Base-by-base conservation (phyloP, 192 early-diverging fungal species). In the Phlyctochytrium arcticum region DNA sequence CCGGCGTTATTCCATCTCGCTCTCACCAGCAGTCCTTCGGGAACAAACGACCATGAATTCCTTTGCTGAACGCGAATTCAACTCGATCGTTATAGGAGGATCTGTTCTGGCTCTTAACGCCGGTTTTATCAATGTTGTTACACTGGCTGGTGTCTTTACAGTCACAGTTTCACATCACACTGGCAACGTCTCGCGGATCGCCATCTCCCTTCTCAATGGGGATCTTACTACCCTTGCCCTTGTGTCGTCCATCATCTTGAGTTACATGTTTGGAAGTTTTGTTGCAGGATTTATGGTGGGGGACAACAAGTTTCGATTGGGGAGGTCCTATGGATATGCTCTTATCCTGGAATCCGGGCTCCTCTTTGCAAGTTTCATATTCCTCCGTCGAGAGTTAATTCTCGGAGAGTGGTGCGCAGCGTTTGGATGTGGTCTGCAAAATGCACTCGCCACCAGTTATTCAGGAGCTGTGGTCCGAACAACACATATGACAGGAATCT, bases 51-150 rank as follows among this genome's bases (percentile, higher is more conserved):
- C 49, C 6, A 80, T 82, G 78, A 78, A 82, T 67, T 75, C 73
- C 60, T 75, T 85, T 54, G 75, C 79, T 5, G 55, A 65, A 3
- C 60, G 65, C 44, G 83, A 85, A 55, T 82, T 85, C 56, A 66
- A 80, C 70, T 57, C 78, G 21, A 80, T 85, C 27, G 78, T 85
- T 27, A 66, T 68, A 19, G 83, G 80, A 21, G 72, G 80, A 24
- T 72, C 67, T 17, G 54, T 79, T 35, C 74, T 85, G 34, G 74
- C 80, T 33, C 50, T 62, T 39, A 82, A 80, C 57, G 83, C 83
- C 35, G 83, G 83, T 12, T 85, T 71, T 71, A 85, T 85, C 70
- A 85, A 85, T 71, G 83, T 81, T 30, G 79, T 84, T 10, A 77
- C 82, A 6, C 70, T 84, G 39, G 77, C 77, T 19, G 79, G 82